Evolutionary conservation across 768 basidiomycete genomes (phyloP), one percentile per base, ranked within the genome.

Genomic region (Tulasnella sp.): DNA sequence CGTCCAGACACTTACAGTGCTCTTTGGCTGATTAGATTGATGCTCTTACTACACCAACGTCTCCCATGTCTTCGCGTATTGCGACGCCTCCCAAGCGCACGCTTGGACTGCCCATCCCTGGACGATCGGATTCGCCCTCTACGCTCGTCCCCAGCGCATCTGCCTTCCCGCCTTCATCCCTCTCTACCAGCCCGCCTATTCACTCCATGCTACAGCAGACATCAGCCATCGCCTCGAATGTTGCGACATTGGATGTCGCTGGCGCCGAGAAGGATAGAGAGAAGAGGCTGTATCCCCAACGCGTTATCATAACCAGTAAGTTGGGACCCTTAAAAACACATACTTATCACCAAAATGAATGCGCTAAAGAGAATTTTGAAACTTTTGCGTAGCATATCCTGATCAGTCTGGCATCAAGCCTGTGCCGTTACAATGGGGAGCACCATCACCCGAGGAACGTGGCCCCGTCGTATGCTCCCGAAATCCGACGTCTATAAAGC

Each of bases 391-490:
- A 79, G 76, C 91, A 1, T 94, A 96, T 69, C 92, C 93, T n/a
- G 87, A 87, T 66, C 92, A 96, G 67, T 83, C 88, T 67, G 90
- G 90, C 7, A 90, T 93, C 67, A 73, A 78, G 41, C 93, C 94
- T 0, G 78, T 80, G 67, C 80, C 83, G 0, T 76, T 98, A 19
- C 71, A 74, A 24, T 97, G 94, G 94, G 92, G 91, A 24, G 87
- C 84, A 0, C 25, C 75, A 2, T 75, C 80, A 46, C 76, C 87
- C 21, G 62, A 67, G 5, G 72, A 75, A 5, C 87, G 92, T 21
- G 94, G 94, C 0, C 91, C 93, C 2, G 77, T 97, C 62, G 80
- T 98, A 60, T 90, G 87, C 68, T 92, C 87, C 1, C 85, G 93
- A 24, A 83, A 92, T 21, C 80, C 85, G 0, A 77, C 78, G 11